These are phyloP conservation scores for Aspergillus baeticus DNA, from an alignment of 495 filamentous ascomycete genomes.

Conservation along the genomic window DNA sequence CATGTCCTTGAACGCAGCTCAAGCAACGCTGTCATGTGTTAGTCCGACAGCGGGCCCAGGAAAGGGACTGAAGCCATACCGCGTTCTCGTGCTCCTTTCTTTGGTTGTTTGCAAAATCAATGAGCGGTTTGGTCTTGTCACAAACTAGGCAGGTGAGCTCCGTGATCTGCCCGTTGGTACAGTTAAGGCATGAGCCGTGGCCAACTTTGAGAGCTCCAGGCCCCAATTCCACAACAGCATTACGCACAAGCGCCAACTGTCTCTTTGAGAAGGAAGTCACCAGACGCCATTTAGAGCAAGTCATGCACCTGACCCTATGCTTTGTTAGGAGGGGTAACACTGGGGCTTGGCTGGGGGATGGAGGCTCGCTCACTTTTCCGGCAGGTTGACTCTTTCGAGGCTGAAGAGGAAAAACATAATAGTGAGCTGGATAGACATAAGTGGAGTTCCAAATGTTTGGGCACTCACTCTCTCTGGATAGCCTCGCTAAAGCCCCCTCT, in stretches of 20 bases:
- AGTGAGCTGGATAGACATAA: neutral
- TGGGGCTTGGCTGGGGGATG: neutral
- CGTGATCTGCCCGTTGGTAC: slow-evolving; percentile 22
- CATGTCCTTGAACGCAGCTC: slow-evolving; percentile 46
- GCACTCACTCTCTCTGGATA: slow-evolving; percentile 26
- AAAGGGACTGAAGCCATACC: slow-evolving; percentile 36
- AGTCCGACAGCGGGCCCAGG: neutral
- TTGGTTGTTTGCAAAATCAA: slow-evolving; percentile 58
- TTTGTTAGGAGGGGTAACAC: slow-evolving; percentile 4
- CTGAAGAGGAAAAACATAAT: slow-evolving; percentile 11
- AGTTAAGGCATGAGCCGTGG: slow-evolving; percentile 22
- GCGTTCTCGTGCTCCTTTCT: slow-evolving; percentile 44
- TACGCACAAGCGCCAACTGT: slow-evolving; percentile 39
- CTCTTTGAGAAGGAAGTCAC: slow-evolving; percentile 43
- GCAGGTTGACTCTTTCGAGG: slow-evolving; percentile 24
- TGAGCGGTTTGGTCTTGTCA: slow-evolving; percentile 38
- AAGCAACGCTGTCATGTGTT: slow-evolving; percentile 50
- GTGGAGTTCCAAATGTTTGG: neutral
- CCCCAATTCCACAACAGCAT: slow-evolving; percentile 22
- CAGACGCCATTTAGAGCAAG: slow-evolving; percentile 42
- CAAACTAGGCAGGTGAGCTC: slow-evolving; percentile 50
- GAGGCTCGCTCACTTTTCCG: slow-evolving; percentile 27
- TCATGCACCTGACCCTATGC: slow-evolving; percentile 47
- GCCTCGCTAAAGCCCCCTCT: slow-evolving; percentile 28
- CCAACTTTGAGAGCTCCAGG: slow-evolving; percentile 6